Conservation (phyloP, 2,329 filamentous ascomycete genomes). For the Fusarium sp. region DNA sequence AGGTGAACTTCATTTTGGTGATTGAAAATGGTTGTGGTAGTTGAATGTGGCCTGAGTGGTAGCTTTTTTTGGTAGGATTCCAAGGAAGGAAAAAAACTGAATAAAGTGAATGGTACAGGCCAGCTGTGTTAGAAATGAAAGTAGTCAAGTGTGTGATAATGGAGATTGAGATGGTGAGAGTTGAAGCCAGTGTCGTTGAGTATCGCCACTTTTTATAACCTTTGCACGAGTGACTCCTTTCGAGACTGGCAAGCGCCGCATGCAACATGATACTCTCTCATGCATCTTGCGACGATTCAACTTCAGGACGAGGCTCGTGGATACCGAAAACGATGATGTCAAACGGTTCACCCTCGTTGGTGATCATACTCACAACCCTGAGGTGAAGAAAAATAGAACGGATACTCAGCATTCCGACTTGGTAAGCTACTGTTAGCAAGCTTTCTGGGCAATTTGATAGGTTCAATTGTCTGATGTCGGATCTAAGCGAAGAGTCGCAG, state of each 20-base stretch:
- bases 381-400: constrained; percentile 1
- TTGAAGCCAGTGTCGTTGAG: background rate
- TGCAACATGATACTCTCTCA: background rate
- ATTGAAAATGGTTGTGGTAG: background rate
- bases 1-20: constrained; percentile 56
- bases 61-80: background rate
- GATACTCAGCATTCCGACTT: background rate
- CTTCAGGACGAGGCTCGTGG: background rate
- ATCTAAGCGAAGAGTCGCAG: background rate
- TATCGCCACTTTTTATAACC: constrained; percentile 1
- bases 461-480: background rate
- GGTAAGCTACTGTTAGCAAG: background rate
- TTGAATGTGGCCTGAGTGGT: background rate
- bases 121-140: background rate
- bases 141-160: background rate
- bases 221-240: accelerated
- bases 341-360: background rate
- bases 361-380: background rate
- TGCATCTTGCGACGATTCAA: background rate
- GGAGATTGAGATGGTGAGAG: background rate
- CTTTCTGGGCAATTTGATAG: background rate
- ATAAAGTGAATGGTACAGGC: background rate
- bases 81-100: background rate
- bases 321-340: background rate
- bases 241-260: background rate